A percentile compares a stretch with the other conserved stretches of the same genome.
Evolutionary conservation across 768 basidiomycete species (phyloP).

Genomic region (Collybiopsis confluens): DNA sequence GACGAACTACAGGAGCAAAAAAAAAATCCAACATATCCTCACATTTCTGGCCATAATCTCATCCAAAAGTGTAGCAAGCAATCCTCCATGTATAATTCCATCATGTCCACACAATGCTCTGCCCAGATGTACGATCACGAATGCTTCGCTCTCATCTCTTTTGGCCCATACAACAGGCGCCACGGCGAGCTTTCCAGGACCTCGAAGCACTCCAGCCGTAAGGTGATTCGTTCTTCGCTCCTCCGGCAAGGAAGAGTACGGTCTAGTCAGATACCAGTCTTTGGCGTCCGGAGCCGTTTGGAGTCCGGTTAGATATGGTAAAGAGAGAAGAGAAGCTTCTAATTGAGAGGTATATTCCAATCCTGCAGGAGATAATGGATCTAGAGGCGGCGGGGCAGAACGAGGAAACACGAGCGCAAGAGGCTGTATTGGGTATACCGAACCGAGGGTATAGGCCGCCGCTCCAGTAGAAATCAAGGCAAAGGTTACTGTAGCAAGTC

Average conservation of each 20-base stretch:
- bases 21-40: conserved; percentile 21
- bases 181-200: conserved; percentile 81
- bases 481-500: conserved; percentile 11
- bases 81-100: conserved; percentile 90
- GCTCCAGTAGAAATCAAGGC: conserved; percentile 22
- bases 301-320: conserved; percentile 54
- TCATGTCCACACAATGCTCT: conserved; percentile 87
- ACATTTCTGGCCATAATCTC: conserved; percentile 81
- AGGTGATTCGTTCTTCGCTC: conserved; percentile 76
- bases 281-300: conserved; percentile 43
- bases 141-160: conserved; percentile 70
- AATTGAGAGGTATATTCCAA: conserved; percentile 52
- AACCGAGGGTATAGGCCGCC: conserved; percentile 50
- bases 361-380: conserved; percentile 53
- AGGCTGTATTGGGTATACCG: conserved; percentile 66
- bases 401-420: conserved; percentile 74
- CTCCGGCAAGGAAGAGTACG: conserved; percentile 66
- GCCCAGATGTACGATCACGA: conserved; percentile 77
- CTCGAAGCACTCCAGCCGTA: conserved; percentile 79
- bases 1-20: neutral
- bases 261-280: conserved; percentile 75
- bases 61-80: conserved; percentile 89
- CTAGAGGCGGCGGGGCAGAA: conserved; percentile 65
- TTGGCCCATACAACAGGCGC: conserved; percentile 73
- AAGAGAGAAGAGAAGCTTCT: conserved; percentile 64